These are phyloP conservation scores for Sanguinoderma infundibulare DNA, from an alignment of 1,284 basidiomycete genomes.

Conservation along the genomic window DNA sequence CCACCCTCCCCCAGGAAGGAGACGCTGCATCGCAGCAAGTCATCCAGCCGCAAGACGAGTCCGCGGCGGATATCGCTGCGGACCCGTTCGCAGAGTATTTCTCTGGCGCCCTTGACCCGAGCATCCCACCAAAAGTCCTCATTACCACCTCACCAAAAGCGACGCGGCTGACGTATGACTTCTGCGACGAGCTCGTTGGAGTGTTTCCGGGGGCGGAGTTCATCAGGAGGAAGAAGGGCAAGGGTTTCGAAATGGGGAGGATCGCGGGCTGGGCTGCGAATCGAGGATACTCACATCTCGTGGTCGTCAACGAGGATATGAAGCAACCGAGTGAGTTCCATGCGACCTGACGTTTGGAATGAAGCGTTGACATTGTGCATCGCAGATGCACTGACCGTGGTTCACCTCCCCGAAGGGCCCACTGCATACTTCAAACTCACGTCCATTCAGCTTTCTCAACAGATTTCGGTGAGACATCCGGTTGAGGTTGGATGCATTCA, in stretches of 20 bases:
- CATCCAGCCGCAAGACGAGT: constrained; percentile 53
- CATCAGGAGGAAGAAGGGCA: constrained; percentile 87
- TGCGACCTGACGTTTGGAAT: neutral
- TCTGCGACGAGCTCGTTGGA: constrained; percentile 90
- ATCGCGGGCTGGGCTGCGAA: constrained; percentile 95
- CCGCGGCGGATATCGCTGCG: constrained; percentile 67
- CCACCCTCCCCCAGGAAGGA: constrained; percentile 36
- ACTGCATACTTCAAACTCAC: constrained; percentile 97
- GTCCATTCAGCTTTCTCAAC: constrained; percentile 83
- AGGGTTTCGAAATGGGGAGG: constrained; percentile 91
- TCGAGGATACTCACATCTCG: constrained; percentile 85
- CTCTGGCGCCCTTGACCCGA: constrained; percentile 64
- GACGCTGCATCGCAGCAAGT: constrained; percentile 15
- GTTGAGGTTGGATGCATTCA: too few species aligned
- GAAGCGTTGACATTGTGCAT: constrained; percentile 9
- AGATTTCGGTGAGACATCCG: constrained; percentile 78
- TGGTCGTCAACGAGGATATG: constrained; percentile 95
- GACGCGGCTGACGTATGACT: constrained; percentile 83
- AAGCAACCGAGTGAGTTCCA: constrained; percentile 83
- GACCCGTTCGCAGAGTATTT: constrained; percentile 80
- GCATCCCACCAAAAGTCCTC: constrained; percentile 81
- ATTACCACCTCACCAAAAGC: constrained; percentile 92
- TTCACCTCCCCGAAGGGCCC: constrained; percentile 91
- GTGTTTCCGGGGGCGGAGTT: constrained; percentile 97
- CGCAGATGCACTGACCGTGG: constrained; percentile 88